Conservation (phyloP, 257 asterid species). For the Ajuga chamaepitys region DNA sequence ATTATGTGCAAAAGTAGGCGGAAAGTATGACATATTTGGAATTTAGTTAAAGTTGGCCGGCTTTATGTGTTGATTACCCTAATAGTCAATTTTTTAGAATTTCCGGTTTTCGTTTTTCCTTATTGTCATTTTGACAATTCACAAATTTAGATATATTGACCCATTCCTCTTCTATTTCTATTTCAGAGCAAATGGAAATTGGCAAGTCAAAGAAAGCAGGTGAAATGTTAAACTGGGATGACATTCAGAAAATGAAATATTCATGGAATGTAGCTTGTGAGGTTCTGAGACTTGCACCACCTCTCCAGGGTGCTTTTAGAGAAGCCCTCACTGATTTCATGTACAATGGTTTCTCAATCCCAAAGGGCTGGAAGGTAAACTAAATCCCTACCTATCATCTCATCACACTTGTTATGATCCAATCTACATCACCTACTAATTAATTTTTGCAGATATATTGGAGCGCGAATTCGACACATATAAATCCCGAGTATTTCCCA, state of each 20-base stretch:
- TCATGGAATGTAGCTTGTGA: slow-evolving; percentile 65
- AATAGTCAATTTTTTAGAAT: too few relatives aligned
- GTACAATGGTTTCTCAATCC: slow-evolving; percentile 45
- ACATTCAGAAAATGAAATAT: slow-evolving; percentile 46
- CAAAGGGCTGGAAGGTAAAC: slow-evolving; percentile 58
- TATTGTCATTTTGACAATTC: too few relatives aligned
- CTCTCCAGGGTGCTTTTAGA: slow-evolving; percentile 50
- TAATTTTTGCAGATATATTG: slow-evolving; percentile 26
- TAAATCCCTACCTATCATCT: too few relatives aligned
- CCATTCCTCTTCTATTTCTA: too few relatives aligned
- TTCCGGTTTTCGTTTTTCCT: too few relatives aligned
- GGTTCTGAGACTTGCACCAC: slow-evolving; percentile 46
- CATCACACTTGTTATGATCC: too few relatives aligned
- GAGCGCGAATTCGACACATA: slow-evolving; percentile 43
- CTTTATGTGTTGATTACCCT: too few relatives aligned
- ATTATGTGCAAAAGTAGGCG: too few relatives aligned
- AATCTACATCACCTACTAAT: too few relatives aligned
- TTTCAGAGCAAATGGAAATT: slow-evolving; percentile 50
- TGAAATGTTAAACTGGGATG: slow-evolving; percentile 45
- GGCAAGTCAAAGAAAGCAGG: slow-evolving; percentile 34
- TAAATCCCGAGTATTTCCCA: slow-evolving; percentile 22
- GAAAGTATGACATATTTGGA: too few relatives aligned
- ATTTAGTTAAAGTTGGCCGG: too few relatives aligned
- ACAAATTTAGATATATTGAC: too few relatives aligned
- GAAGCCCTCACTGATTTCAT: slow-evolving; percentile 45